Percentiles rank a stretch among this genome's conserved stretches.
These are phyloP conservation scores for Cordia subcordata DNA, from an alignment of 257 asterid species.

Conservation along the genomic window DNA sequence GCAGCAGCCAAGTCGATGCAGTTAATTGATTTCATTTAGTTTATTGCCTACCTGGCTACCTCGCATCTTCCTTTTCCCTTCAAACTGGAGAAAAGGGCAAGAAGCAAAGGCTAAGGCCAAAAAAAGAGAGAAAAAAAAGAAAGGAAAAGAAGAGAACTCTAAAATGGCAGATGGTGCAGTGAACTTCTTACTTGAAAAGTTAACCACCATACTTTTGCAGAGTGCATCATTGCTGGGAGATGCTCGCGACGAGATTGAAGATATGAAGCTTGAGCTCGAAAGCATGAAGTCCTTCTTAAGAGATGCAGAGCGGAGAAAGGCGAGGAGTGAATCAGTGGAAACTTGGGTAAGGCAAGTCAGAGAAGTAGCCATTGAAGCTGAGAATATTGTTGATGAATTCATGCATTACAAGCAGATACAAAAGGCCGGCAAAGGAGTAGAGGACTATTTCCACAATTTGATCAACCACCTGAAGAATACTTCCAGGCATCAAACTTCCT, in stretches of 20 bases:
- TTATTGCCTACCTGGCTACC: background rate
- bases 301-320: constrained; percentile 21
- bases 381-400: constrained; percentile 22
- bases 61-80: background rate
- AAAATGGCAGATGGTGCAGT: constrained; percentile 30
- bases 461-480: constrained; percentile 8
- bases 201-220: constrained; percentile 11
- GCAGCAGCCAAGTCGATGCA: background rate
- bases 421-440: constrained; percentile 1
- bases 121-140: background rate
- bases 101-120: background rate
- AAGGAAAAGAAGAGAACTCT: constrained; percentile 2
- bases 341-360: constrained; percentile 28
- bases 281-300: constrained; percentile 24
- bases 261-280: constrained; percentile 24
- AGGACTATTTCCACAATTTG: constrained; percentile 7
- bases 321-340: constrained; percentile 20
- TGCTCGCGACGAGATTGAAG: constrained; percentile 19
- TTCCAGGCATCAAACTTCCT: constrained; percentile 5
- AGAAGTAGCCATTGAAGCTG: constrained; percentile 22
- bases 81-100: background rate
- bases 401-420: constrained; percentile 9
- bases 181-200: constrained; percentile 17
- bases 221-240: constrained; percentile 17
- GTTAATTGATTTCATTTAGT: too few species aligned